Percentiles rank a stretch among this genome's conserved stretches.
Conservation (phyloP, 805 yeast species). For the Vanderwaltozyma verrucispora region DNA sequence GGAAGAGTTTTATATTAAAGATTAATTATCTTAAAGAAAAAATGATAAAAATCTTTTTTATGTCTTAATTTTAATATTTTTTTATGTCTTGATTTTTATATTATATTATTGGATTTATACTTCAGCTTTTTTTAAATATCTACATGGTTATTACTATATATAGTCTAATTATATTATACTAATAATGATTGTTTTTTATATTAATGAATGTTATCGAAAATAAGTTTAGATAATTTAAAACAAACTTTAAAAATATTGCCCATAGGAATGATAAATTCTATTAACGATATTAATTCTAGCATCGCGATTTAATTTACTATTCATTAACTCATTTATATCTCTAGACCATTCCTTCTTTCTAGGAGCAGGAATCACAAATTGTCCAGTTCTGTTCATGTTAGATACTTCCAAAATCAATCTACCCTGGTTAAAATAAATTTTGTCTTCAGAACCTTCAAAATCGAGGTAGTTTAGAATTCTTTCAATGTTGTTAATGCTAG, state of each 20-base stretch:
- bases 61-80: no score
- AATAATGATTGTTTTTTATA: no score
- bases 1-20: no score
- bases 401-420: constrained; percentile 56
- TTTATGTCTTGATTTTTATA: no score
- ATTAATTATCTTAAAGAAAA: no score
- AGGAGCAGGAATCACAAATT: constrained; percentile 38
- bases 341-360: constrained; percentile 45
- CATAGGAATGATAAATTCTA: constrained; percentile 56
- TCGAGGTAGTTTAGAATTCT: constrained; percentile 34
- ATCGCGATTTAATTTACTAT: constrained; percentile 28
- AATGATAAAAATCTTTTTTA: no score
- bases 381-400: constrained; percentile 43
- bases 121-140: no score
- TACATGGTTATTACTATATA: no score
- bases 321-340: constrained; percentile 53
- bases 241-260: constrained; percentile 21
- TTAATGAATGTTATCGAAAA: background rate
- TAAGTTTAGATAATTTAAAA: background rate
- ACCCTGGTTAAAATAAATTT: constrained; percentile 40
- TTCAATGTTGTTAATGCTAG: constrained; percentile 49
- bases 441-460: constrained; percentile 21
- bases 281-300: constrained; percentile 39
- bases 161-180: no score
- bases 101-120: no score